phyloP scores from a whole-genome alignment of 495 filamentous ascomycete genomes.

The Podospora comata region DNA sequence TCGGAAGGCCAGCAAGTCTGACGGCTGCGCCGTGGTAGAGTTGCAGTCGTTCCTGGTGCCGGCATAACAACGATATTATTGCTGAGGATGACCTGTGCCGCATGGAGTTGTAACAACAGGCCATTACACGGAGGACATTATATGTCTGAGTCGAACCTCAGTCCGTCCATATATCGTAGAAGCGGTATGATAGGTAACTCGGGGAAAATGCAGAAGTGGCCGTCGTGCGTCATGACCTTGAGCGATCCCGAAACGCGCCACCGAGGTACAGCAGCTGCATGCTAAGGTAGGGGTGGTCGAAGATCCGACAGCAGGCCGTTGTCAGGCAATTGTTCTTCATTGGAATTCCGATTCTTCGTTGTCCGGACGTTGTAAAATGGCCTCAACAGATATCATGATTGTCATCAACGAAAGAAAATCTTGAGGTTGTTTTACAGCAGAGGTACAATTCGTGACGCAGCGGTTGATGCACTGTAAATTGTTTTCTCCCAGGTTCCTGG shows the following conservation, averaged over 20 bases:
- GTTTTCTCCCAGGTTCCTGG: neutral
- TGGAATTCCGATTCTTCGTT: neutral
- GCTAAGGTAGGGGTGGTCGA: neutral
- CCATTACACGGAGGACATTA: neutral
- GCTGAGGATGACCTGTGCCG: neutral
- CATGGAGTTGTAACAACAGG: neutral
- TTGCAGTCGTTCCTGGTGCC: neutral
- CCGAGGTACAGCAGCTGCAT: neutral
- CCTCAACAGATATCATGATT: neutral
- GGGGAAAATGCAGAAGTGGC: neutral
- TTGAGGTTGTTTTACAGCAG: neutral
- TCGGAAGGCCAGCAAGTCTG: constrained; percentile 1
- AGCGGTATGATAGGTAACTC: neutral
- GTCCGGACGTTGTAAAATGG: neutral
- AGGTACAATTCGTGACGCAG: neutral
- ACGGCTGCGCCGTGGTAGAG: neutral
- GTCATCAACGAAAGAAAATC: neutral
- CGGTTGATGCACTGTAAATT: neutral
- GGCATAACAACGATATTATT: neutral
- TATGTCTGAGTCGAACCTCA: neutral
- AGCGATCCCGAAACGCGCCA: constrained; percentile 2
- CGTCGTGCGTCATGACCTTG: neutral
- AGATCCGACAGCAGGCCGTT: neutral
- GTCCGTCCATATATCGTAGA: neutral
- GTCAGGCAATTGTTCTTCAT: neutral